Percentiles rank a stretch among this genome's conserved stretches.
phyloP scores from a whole-genome alignment of 169 alveolate genomes.

The Sarcocystis neurona region DNA sequence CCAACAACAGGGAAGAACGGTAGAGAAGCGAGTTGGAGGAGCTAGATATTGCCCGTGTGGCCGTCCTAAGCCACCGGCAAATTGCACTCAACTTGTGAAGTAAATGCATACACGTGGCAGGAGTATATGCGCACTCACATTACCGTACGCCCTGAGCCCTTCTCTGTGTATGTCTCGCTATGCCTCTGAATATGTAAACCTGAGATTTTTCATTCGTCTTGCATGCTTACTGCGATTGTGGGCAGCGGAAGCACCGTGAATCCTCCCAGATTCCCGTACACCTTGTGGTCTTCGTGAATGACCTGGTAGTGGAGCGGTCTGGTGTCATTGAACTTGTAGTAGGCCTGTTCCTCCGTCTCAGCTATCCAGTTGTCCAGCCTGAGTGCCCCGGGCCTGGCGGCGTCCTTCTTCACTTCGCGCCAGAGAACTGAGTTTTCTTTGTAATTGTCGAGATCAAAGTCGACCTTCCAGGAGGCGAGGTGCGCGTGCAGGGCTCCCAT shows the following conservation, averaged over 20 bases:
- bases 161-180: too few relatives aligned
- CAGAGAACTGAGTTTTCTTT: conserved; percentile 68
- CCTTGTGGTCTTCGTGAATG: conserved; percentile 68
- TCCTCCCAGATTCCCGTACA: conserved; percentile 75
- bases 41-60: too few relatives aligned
- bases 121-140: too few relatives aligned
- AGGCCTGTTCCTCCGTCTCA: conserved; percentile 69
- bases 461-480: conserved; percentile 75
- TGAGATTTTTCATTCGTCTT: not conserved
- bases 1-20: too few relatives aligned
- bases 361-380: conserved; percentile 68
- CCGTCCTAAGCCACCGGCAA: too few relatives aligned
- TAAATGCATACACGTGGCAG: too few relatives aligned
- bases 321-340: conserved; percentile 68
- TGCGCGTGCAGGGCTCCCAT: conserved; percentile 77
- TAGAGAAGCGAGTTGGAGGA: too few relatives aligned
- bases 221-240: conserved; percentile 48
- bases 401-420: conserved; percentile 69
- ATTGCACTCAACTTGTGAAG: too few relatives aligned
- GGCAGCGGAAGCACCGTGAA: conserved; percentile 65
- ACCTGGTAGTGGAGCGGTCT: conserved; percentile 71
- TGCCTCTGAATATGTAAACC: too few relatives aligned
- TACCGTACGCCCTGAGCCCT: too few relatives aligned
- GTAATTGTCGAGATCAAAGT: conserved; percentile 69
- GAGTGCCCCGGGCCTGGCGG: conserved; percentile 70